phyloP scores from a whole-genome alignment of 495 filamentous ascomycete species.

The Penicillium lagena region DNA sequence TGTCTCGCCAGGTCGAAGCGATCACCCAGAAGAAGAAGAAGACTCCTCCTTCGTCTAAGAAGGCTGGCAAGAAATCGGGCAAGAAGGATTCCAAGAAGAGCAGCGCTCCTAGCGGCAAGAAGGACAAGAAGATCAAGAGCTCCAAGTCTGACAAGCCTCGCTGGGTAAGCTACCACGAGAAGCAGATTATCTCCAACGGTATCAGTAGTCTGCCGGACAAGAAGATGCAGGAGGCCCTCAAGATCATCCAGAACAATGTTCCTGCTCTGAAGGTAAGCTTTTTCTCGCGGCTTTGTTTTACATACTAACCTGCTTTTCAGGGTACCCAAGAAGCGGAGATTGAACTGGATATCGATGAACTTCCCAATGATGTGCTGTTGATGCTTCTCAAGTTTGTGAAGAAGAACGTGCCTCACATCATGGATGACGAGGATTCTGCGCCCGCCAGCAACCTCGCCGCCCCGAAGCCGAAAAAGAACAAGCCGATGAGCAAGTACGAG shows the following conservation, averaged over 20 bases:
- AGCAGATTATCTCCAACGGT: constrained; percentile 76
- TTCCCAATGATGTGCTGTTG: constrained; percentile 65
- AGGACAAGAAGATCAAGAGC: constrained; percentile 45
- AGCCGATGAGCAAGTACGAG: constrained; percentile 93
- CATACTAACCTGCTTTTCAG: constrained; percentile 23
- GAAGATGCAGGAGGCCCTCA: constrained; percentile 72
- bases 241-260: constrained; percentile 84
- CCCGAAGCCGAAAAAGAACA: constrained; percentile 88
- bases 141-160: constrained; percentile 44
- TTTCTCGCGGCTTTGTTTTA: constrained; percentile 1
- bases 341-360: constrained; percentile 83
- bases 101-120: constrained; percentile 30
- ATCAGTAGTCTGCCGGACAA: constrained; percentile 68
- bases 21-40: constrained; percentile 57
- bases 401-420: constrained; percentile 53
- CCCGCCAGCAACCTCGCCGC: constrained; percentile 41
- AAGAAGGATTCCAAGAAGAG: constrained; percentile 52
- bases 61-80: constrained; percentile 45
- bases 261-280: constrained; percentile 59
- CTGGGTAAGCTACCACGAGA: constrained; percentile 66
- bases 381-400: constrained; percentile 73
- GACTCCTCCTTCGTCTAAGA: constrained; percentile 55
- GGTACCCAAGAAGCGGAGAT: constrained; percentile 77
- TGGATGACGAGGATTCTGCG: constrained; percentile 40
- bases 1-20: constrained; percentile 49